Conservation (phyloP, 257 asterid species). For the Ocimum tenuiflorum region DNA sequence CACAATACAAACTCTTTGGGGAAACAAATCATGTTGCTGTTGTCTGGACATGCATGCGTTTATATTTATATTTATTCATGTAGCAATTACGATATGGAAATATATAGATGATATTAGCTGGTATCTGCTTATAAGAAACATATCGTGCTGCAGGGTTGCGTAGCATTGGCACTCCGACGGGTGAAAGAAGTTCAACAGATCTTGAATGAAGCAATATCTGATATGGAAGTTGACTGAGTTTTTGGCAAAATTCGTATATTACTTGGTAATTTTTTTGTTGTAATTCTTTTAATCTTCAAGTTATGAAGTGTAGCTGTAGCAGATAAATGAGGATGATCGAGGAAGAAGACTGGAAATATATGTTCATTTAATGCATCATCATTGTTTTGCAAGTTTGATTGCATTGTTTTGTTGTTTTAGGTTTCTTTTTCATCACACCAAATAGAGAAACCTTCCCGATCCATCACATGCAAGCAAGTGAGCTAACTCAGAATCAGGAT, state of each 20-base stretch:
- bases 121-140: slow-evolving; percentile 1
- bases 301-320: slow-evolving; percentile 6
- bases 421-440: not conserved
- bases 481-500: too few relatives aligned
- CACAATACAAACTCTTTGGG: not conserved
- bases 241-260: not conserved
- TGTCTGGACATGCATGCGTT: too few relatives aligned
- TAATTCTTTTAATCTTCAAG: not conserved
- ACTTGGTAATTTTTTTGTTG: not conserved
- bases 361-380: not conserved
- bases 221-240: slow-evolving; percentile 61
- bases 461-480: too few relatives aligned
- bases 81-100: not conserved
- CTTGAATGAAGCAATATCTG: slow-evolving; percentile 59
- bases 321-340: not conserved
- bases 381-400: slow-evolving; percentile 13
- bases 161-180: slow-evolving; percentile 51
- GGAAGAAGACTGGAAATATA: slow-evolving; percentile 4
- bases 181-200: slow-evolving; percentile 55
- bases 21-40: too few relatives aligned
- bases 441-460: too few relatives aligned
- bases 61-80: not conserved
- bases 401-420: not conserved
- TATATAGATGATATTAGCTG: not conserved
- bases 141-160: slow-evolving; percentile 55